Conservation (phyloP, 352 stramenopile genomes). For the Blastocystis sp. region DNA sequence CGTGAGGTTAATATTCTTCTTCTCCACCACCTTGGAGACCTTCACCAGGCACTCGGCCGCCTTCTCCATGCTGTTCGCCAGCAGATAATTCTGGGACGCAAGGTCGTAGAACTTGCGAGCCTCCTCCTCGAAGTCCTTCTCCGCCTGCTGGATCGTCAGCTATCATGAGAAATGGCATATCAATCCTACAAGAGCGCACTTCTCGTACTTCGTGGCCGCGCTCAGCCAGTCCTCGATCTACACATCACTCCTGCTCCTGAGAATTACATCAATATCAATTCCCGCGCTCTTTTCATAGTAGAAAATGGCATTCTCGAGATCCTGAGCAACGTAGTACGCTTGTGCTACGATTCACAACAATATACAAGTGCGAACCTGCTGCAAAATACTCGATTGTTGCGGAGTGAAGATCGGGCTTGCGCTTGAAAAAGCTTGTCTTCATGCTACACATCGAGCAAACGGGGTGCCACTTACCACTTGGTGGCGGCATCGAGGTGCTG, state of each 20-base stretch:
- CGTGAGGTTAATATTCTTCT: slow-evolving; percentile 58
- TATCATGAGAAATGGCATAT: background rate
- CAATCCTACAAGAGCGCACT: slow-evolving; percentile 56
- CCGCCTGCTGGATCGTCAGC: slow-evolving; percentile 55
- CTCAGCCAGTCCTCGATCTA: slow-evolving; percentile 60
- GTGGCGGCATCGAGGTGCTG: slow-evolving; percentile 42
- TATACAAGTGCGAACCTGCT: slow-evolving; percentile 1
- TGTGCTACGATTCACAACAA: slow-evolving; percentile 22
- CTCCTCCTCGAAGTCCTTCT: slow-evolving; percentile 42
- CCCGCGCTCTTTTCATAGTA: slow-evolving; percentile 69
- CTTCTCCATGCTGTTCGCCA: slow-evolving; percentile 55
- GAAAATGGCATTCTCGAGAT: slow-evolving; percentile 55
- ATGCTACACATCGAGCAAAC: slow-evolving; percentile 25
- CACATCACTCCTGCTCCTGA: background rate
- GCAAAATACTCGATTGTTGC: slow-evolving; percentile 62
- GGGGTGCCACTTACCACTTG: background rate
- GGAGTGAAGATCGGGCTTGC: slow-evolving; percentile 63
- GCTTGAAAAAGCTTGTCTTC: slow-evolving; percentile 70
- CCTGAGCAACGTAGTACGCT: slow-evolving; percentile 63
- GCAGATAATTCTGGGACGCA: slow-evolving; percentile 24
- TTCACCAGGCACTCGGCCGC: slow-evolving; percentile 69
- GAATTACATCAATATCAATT: slow-evolving; percentile 41
- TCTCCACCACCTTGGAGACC: slow-evolving; percentile 46
- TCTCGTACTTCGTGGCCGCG: slow-evolving; percentile 53
- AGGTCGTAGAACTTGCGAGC: slow-evolving; percentile 48